These are phyloP conservation scores for Myrica gale DNA, from an alignment of 306 rosid species.

Conservation along the genomic window DNA sequence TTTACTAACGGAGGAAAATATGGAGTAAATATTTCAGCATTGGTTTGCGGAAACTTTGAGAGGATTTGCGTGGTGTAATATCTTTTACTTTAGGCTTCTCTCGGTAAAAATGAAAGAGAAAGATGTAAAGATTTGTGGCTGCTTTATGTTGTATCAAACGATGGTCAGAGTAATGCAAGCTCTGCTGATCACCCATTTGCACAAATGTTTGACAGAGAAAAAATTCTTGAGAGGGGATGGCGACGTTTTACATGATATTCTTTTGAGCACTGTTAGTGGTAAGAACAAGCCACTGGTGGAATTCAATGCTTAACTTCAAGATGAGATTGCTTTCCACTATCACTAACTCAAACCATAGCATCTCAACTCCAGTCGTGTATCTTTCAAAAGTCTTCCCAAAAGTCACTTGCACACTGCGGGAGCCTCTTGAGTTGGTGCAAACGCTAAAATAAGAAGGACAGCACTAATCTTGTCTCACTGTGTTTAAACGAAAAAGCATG, in stretches of 20 bases:
- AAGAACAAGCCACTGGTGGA: constrained; percentile 35
- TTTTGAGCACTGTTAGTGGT: constrained; percentile 27
- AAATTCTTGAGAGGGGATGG: background rate
- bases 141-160: background rate
- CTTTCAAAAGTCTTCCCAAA: constrained; percentile 9
- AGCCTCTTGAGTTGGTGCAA: constrained; percentile 15
- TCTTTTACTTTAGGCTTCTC: too few relatives aligned
- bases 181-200: background rate
- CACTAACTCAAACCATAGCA: constrained; percentile 30
- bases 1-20: too few relatives aligned
- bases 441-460: constrained; percentile 29
- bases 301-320: constrained; percentile 39
- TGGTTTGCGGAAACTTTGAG: too few relatives aligned
- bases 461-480: constrained; percentile 27
- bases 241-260: background rate
- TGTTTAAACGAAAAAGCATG: constrained; percentile 29
- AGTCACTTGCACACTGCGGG: constrained; percentile 6
- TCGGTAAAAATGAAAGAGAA: background rate
- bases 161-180: background rate
- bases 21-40: too few relatives aligned
- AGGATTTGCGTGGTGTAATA: too few relatives aligned
- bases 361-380: constrained; percentile 19
- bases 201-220: background rate
- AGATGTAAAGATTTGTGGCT: too few relatives aligned
- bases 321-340: constrained; percentile 1